Evolutionary conservation across 2,329 filamentous ascomycete species (phyloP).

Genomic region (Diaporthe vexans): DNA sequence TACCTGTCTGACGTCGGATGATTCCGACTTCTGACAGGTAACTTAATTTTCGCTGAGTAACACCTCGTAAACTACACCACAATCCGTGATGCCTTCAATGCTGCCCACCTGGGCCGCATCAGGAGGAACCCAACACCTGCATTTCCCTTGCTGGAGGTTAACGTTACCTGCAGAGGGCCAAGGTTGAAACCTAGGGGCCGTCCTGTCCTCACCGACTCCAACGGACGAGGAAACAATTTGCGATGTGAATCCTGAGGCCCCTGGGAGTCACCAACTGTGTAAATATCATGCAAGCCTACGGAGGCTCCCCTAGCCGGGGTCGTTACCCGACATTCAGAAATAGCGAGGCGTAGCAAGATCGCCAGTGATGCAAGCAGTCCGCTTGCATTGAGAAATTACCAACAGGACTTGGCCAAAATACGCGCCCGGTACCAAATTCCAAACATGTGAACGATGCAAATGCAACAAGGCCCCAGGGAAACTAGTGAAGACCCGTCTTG

Average conservation of each 20-base stretch:
- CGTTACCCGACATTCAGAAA: background rate
- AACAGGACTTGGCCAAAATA: background rate
- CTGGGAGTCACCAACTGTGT: background rate
- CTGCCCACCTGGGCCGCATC: background rate
- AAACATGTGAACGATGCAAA: background rate
- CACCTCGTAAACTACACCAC: background rate
- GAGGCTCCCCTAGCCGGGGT: background rate
- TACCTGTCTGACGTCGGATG: slow-evolving; percentile 3
- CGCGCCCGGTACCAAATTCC: background rate
- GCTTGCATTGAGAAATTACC: background rate
- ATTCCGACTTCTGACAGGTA: background rate
- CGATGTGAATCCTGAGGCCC: background rate
- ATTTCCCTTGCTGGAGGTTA: background rate
- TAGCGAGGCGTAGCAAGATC: background rate
- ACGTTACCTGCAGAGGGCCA: too few relatives aligned
- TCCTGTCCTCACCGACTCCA: background rate
- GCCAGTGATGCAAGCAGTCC: background rate
- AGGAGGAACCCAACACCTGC: background rate
- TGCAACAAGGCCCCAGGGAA: background rate
- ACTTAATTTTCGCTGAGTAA: background rate
- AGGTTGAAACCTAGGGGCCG: background rate
- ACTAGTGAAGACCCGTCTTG: background rate
- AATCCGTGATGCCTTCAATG: background rate
- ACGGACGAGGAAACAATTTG: background rate
- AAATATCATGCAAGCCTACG: background rate